phyloP scores from a whole-genome alignment of 1,284 basidiomycete species.

The Sporisorium iseilematis-ciliati region DNA sequence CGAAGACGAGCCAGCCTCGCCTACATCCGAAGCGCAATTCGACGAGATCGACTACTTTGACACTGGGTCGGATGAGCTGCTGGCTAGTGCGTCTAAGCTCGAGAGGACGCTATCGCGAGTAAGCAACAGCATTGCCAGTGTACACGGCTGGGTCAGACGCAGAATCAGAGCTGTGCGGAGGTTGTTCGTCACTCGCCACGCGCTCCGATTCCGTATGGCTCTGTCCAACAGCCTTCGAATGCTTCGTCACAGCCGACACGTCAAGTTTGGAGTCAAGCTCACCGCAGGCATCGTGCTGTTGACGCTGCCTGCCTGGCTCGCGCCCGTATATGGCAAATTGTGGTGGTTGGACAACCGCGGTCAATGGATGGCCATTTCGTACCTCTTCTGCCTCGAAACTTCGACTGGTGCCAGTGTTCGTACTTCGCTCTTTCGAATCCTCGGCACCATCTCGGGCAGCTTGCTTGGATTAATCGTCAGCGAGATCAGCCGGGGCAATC shows the following conservation, averaged over 20 bases:
- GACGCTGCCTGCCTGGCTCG: slow-evolving; percentile 70
- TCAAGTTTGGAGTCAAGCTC: slow-evolving; percentile 71
- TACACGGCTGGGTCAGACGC: slow-evolving; percentile 8
- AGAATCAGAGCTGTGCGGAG: slow-evolving; percentile 11
- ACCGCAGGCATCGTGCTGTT: slow-evolving; percentile 71
- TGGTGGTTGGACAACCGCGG: slow-evolving; percentile 71
- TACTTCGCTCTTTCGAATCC: slow-evolving; percentile 70
- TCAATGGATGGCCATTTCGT: slow-evolving; percentile 70
- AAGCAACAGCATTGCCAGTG: slow-evolving; percentile 18
- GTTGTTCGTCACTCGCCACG: slow-evolving; percentile 9
- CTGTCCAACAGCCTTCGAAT: slow-evolving; percentile 30
- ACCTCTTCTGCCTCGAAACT: slow-evolving; percentile 72
- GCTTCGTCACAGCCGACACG: slow-evolving; percentile 71
- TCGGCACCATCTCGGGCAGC: slow-evolving; percentile 72
- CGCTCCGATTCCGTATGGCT: slow-evolving; percentile 33
- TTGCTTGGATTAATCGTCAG: slow-evolving; percentile 71
- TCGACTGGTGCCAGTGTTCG: slow-evolving; percentile 72
- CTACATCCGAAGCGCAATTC: background rate
- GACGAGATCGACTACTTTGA: slow-evolving; percentile 35
- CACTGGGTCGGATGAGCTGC: slow-evolving; percentile 11
- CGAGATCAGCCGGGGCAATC: slow-evolving; percentile 70
- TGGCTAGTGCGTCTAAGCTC: background rate
- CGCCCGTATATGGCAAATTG: slow-evolving; percentile 47
- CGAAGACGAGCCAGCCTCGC: slow-evolving; percentile 30
- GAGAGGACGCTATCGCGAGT: slow-evolving; percentile 20